phyloP scores from a whole-genome alignment of 2,329 filamentous ascomycete genomes.

The Paecilomyces niveus region DNA sequence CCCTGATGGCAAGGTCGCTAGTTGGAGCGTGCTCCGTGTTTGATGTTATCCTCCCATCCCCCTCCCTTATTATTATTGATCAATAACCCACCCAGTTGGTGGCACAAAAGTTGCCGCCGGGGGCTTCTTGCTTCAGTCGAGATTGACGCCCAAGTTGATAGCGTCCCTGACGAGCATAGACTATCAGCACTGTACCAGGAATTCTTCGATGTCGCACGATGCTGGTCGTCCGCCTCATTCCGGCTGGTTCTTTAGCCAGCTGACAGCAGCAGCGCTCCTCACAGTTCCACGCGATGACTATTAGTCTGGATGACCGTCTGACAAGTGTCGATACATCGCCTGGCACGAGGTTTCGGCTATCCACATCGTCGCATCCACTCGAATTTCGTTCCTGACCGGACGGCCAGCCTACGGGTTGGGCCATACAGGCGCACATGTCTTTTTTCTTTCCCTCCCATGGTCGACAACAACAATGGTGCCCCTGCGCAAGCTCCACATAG shows the following conservation, averaged over 20 bases:
- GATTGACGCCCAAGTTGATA: background rate
- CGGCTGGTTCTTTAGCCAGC: background rate
- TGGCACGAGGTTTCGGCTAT: background rate
- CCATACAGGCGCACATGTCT: background rate
- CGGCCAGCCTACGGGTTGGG: background rate
- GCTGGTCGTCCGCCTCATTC: background rate
- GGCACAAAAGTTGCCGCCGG: background rate
- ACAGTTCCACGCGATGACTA: background rate
- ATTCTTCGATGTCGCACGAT: background rate
- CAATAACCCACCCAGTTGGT: background rate
- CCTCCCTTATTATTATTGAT: background rate
- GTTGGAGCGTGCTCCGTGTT: background rate
- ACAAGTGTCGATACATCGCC: background rate
- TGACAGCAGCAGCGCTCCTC: background rate
- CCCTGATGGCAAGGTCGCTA: background rate
- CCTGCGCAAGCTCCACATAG: background rate
- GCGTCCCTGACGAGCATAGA: background rate
- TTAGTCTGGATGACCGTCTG: background rate
- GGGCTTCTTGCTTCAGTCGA: background rate
- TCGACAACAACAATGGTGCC: background rate
- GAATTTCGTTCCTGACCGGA: background rate
- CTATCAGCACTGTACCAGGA: background rate
- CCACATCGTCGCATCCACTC: background rate
- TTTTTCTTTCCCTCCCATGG: background rate
- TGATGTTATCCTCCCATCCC: background rate